phyloP scores from a whole-genome alignment of 306 rosid genomes.

The Cicer chorassanicum region DNA sequence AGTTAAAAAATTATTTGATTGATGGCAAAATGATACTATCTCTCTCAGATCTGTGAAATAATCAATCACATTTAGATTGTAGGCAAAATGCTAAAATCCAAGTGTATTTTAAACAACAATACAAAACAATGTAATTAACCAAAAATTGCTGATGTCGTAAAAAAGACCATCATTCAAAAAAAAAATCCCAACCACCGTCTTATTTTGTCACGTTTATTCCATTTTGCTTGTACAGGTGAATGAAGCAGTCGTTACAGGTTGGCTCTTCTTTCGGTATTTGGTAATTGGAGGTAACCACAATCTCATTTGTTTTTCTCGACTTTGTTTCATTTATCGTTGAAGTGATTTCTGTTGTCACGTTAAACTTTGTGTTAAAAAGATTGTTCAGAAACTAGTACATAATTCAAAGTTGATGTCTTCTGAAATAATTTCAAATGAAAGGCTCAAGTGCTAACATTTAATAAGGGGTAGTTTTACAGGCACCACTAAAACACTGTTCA shows the following conservation, averaged over 20 bases:
- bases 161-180: constrained; percentile 24
- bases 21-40: constrained; percentile 6
- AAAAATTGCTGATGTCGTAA: constrained; percentile 3
- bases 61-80: neutral
- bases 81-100: neutral
- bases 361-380: neutral
- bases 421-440: neutral
- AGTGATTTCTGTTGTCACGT: neutral
- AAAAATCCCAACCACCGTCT: neutral
- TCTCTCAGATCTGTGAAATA: constrained; percentile 6
- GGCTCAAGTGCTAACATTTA: neutral
- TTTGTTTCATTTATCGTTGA: neutral
- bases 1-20: constrained; percentile 7
- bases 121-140: constrained; percentile 10
- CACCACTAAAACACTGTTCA: too few species aligned
- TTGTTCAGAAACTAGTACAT: neutral
- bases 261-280: constrained; percentile 98
- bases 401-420: neutral
- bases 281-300: constrained; percentile 89
- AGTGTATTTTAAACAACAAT: constrained; percentile 6
- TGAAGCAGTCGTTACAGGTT: constrained; percentile 96
- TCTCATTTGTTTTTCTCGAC: constrained; percentile 17
- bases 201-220: constrained; percentile 30
- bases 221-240: constrained; percentile 63
- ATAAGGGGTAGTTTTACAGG: too few species aligned